Conservation (phyloP, 106 monocot species). For the Dendrobium chrysotoxum region DNA sequence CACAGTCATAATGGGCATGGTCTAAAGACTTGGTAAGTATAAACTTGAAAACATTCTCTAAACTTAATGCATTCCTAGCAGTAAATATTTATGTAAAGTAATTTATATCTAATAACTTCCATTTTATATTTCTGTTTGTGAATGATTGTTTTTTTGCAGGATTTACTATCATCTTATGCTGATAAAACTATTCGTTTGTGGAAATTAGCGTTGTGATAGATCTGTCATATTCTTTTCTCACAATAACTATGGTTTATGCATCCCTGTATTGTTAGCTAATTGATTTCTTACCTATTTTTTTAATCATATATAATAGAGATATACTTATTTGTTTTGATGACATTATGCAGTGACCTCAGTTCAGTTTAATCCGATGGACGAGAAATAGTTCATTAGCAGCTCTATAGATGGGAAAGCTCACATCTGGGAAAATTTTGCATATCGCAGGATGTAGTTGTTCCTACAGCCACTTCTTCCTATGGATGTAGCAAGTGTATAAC, state of each 20-base stretch:
- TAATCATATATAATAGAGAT: neutral
- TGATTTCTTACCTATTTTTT: neutral
- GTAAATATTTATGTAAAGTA: neutral
- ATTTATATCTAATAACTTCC: neutral
- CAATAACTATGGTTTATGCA: constrained; percentile 44
- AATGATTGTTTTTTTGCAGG: constrained; percentile 27
- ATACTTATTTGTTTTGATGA: neutral
- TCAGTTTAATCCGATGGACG: constrained; percentile 56
- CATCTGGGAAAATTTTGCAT: constrained; percentile 27
- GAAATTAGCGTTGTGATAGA: constrained; percentile 35
- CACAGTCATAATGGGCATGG: constrained; percentile 70
- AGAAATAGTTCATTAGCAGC: constrained; percentile 54
- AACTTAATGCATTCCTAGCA: neutral
- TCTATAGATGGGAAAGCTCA: constrained; percentile 70
- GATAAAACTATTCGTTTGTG: constrained; percentile 69
- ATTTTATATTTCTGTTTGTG: constrained; percentile 4
- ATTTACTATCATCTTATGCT: constrained; percentile 53
- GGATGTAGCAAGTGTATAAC: too few relatives aligned
- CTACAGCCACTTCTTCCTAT: too few relatives aligned
- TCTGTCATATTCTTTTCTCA: constrained; percentile 53
- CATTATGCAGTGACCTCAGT: constrained; percentile 52
- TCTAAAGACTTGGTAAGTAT: constrained; percentile 27
- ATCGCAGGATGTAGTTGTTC: too few relatives aligned
- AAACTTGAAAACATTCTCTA: constrained; percentile 15
- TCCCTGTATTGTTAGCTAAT: neutral